Percentiles rank a stretch among this genome's conserved stretches.
Evolutionary conservation across 768 basidiomycete genomes (phyloP).

Genomic region (Sutorius australiensis): DNA sequence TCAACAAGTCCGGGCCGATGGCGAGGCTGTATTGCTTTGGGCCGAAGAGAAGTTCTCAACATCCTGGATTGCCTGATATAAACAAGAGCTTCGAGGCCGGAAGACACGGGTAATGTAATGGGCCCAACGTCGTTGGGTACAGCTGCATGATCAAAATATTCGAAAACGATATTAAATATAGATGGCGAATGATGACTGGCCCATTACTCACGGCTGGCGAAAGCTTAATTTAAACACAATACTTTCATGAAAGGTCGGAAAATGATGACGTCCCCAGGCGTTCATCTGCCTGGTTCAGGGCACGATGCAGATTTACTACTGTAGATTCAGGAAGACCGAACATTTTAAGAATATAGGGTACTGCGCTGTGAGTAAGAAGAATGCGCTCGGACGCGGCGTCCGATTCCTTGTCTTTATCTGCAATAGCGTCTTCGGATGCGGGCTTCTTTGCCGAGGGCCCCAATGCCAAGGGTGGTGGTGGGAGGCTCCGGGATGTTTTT

Average conservation of each 20-base stretch:
- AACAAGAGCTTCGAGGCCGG: not conserved
- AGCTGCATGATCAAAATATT: not conserved
- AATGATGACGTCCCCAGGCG: conserved; percentile 25
- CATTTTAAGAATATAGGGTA: conserved; percentile 46
- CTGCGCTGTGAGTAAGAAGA: conserved; percentile 49
- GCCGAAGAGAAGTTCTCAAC: not conserved
- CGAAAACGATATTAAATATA: conserved; percentile 2
- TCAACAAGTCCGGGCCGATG: not conserved
- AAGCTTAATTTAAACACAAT: not conserved
- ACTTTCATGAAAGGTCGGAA: not conserved
- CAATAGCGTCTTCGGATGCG: not conserved
- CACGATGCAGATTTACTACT: conserved; percentile 54
- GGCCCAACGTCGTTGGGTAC: conserved; percentile 3
- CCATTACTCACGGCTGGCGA: conserved; percentile 10
- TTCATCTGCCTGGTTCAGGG: conserved; percentile 53
- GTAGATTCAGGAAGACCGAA: conserved; percentile 46
- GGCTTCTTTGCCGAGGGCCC: conserved; percentile 9
- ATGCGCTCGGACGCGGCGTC: conserved; percentile 26
- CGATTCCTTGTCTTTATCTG: conserved; percentile 2
- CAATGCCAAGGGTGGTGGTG: conserved; percentile 6
- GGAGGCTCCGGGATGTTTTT: conserved; percentile 6
- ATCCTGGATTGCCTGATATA: not conserved
- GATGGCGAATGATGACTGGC: conserved; percentile 6
- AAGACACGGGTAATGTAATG: conserved; percentile 2
- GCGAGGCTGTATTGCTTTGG: not conserved